A percentile compares a stretch with the other conserved stretches of the same genome.
phyloP scores from a whole-genome alignment of 371 early-diverging fungal species.

The Scutellospora calospora region DNA sequence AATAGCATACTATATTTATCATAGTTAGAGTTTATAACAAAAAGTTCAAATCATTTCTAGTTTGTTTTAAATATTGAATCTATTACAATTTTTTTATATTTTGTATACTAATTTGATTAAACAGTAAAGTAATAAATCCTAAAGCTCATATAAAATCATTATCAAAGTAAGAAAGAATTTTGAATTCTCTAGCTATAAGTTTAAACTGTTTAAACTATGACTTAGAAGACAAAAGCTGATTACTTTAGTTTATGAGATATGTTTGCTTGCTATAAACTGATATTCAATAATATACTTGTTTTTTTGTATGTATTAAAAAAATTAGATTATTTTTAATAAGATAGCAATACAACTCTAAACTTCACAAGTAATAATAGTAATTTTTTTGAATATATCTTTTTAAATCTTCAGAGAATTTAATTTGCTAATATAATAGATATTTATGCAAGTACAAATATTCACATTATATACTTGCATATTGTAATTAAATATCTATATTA shows the following conservation, averaged over 20 bases:
- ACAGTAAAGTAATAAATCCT: not conserved
- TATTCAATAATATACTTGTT: slow-evolving; percentile 1
- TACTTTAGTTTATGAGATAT: not conserved
- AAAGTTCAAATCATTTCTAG: not conserved
- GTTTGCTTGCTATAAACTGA: not conserved
- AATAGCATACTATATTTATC: not conserved
- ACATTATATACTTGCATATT: too few relatives aligned
- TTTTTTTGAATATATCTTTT: too few relatives aligned
- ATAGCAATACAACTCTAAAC: too few relatives aligned
- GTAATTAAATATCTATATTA: too few relatives aligned
- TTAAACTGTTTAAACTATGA: not conserved
- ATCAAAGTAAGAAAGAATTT: not conserved
- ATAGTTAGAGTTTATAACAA: slow-evolving; percentile 4
- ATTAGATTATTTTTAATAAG: too few relatives aligned
- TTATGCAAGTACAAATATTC: too few relatives aligned
- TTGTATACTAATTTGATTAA: not conserved
- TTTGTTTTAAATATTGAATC: slow-evolving; percentile 19
- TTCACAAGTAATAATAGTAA: too few relatives aligned
- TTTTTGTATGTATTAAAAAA: not conserved
- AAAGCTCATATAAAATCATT: slow-evolving; percentile 10
- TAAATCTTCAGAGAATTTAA: too few relatives aligned
- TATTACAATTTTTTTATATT: not conserved
- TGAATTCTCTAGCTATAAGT: not conserved
- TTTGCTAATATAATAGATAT: too few relatives aligned
- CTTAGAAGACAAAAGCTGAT: slow-evolving; percentile 7